Evolutionary conservation across 495 filamentous ascomycete species (phyloP), one percentile per base, ranked within the genome.

Genomic region (Oidiodendron maius): DNA sequence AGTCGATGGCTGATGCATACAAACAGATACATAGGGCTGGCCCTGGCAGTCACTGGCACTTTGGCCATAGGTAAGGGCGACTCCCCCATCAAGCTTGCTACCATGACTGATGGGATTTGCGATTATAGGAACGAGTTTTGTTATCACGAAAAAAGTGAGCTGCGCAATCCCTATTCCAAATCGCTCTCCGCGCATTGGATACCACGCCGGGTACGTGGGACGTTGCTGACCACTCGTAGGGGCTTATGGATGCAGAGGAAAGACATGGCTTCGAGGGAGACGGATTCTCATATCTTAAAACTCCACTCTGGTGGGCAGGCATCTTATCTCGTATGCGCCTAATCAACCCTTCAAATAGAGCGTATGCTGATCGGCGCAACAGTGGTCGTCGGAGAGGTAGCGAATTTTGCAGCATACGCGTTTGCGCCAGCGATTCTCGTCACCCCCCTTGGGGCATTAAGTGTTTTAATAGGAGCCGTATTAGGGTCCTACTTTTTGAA

Each of bases 381-480:
- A 86, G 71, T 80, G 74, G 86, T 95, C 71, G 71, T 84, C 30
- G 93, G 93, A 52, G 93, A 98, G 67, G 74, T 93, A 40, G 89
- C 86, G 63, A 98, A 98, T 63, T 98, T 98, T 63, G 89, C 90
- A 21, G 93, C 93, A 48, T 98, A 98, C 64, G 93, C 93, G 1
- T 98, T 96, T 68, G 93, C 93, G 51, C 93, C 93, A 30, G 93
- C 93, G 3, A 98, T 98, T 63, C 74, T 98, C 45, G 93, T 98
- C 26, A 98, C 93, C 3, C 93, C 93, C 12, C 68, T 98, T 28
- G 93, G 93, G 32, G 93, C 93, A 34, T 71, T 98, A 48, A 89
- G 88, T 59, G 93, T 98, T 43, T 69, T 98, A 59, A 95, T 98
- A 61, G 94, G 91, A 37, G 89, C 93, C 34, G 89, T 98, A 35